These are phyloP conservation scores for Eremothecium coryli DNA, from an alignment of 1,139 yeast genomes.

Conservation along the genomic window DNA sequence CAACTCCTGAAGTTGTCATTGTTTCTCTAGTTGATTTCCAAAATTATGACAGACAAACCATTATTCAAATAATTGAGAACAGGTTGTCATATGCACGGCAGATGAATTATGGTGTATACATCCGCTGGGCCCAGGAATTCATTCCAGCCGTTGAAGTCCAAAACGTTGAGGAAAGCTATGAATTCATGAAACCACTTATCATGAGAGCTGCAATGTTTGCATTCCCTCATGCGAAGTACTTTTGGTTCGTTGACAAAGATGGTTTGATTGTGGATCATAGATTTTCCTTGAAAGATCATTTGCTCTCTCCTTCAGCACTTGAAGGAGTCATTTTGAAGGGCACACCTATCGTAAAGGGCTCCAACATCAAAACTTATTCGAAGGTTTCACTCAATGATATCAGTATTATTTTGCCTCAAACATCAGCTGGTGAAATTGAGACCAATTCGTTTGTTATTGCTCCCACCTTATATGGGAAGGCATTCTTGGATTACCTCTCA, in stretches of 20 bases:
- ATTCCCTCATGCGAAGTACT: conserved; percentile 74
- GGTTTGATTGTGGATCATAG: conserved; percentile 60
- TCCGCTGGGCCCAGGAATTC: conserved; percentile 78
- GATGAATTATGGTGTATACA: conserved; percentile 68
- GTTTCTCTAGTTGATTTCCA: conserved; percentile 80
- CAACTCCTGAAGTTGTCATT: conserved; percentile 57
- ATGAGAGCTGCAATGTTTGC: conserved; percentile 80
- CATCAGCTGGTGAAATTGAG: conserved; percentile 46
- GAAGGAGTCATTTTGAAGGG: conserved; percentile 53
- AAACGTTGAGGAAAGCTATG: conserved; percentile 18
- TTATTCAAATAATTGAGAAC: conserved; percentile 64
- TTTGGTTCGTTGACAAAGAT: conserved; percentile 76
- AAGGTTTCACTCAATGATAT: conserved; percentile 46
- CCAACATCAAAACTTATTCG: conserved; percentile 62
- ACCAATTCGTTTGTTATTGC: conserved; percentile 59
- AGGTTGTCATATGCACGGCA: conserved; percentile 71
- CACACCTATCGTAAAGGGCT: conserved; percentile 58
- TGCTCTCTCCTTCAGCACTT: conserved; percentile 49
- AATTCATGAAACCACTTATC: conserved; percentile 23
- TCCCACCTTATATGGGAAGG: conserved; percentile 54
- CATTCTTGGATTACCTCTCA: conserved; percentile 66
- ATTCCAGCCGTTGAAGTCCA: conserved; percentile 45
- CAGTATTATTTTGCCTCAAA: conserved; percentile 56
- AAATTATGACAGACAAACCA: conserved; percentile 48
- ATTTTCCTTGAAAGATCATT: conserved; percentile 46